Evolutionary conservation across 371 early-diverging fungal genomes (phyloP).

Genomic region (Rhizopus arrhizus): DNA sequence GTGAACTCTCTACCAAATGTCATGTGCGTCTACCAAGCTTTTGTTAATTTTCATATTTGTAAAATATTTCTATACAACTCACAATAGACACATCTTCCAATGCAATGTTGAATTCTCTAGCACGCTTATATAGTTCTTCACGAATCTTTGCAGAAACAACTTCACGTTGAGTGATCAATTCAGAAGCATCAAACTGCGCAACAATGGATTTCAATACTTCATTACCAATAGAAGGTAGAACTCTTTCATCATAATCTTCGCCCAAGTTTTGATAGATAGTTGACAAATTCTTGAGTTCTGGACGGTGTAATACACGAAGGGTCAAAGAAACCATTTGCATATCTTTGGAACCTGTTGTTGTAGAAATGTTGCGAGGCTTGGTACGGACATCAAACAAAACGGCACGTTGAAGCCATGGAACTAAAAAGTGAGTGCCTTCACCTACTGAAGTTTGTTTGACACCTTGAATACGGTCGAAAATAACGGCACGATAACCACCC

Average conservation of each 20-base stretch:
- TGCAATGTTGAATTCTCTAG: slow-evolving; percentile 91
- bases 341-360: slow-evolving; percentile 87
- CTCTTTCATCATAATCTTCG: slow-evolving; percentile 96
- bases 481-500: slow-evolving; percentile 95
- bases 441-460: slow-evolving; percentile 77
- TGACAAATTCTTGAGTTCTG: slow-evolving; percentile 77
- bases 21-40: slow-evolving; percentile 79
- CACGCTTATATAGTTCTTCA: slow-evolving; percentile 92
- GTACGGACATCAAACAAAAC: slow-evolving; percentile 87
- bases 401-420: slow-evolving; percentile 90
- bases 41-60: neutral
- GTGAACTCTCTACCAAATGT: slow-evolving; percentile 97
- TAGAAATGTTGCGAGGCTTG: slow-evolving; percentile 94
- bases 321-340: slow-evolving; percentile 95
- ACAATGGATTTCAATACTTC: slow-evolving; percentile 98
- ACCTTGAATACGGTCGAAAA: slow-evolving; percentile 95
- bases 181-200: slow-evolving; percentile 97
- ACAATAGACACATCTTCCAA: slow-evolving; percentile 98
- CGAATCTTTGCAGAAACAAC: slow-evolving; percentile 92
- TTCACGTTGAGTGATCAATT: slow-evolving; percentile 99
- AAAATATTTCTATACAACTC: slow-evolving; percentile 26
- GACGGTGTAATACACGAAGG: slow-evolving; percentile 93
- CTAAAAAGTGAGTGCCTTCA: slow-evolving; percentile 97
- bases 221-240: slow-evolving; percentile 97
- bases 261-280: slow-evolving; percentile 91